Conservation (phyloP, 2,329 filamentous ascomycete genomes). For the Exophiala oligosperma region DNA sequence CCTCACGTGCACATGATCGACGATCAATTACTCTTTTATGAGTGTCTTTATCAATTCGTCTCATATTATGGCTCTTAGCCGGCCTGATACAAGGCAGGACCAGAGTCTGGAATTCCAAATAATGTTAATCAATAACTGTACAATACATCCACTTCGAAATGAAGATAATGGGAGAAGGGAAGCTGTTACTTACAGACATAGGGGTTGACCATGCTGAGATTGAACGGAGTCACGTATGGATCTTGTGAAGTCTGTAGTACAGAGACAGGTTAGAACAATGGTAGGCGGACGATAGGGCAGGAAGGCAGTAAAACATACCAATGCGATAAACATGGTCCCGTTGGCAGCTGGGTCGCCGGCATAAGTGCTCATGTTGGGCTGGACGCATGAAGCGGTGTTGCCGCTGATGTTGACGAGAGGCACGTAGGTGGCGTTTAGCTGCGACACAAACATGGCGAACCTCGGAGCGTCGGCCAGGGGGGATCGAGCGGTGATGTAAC, state of each 20-base stretch:
- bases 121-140: no score
- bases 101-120: constrained; percentile 46
- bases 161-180: no score
- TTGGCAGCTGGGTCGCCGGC: constrained; percentile 69
- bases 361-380: constrained; percentile 70
- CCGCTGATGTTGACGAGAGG: constrained; percentile 56
- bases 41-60: background rate
- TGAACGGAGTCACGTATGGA: constrained; percentile 72
- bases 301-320: no score
- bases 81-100: constrained; percentile 72
- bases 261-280: background rate
- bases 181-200: constrained; percentile 54
- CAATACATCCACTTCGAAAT: no score
- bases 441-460: constrained; percentile 74
- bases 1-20: no score
- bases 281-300: constrained; percentile 42
- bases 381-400: constrained; percentile 65
- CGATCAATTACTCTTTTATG: background rate
- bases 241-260: constrained; percentile 60
- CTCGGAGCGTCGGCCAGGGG: constrained; percentile 57
- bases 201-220: constrained; percentile 70
- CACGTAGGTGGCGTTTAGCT: constrained; percentile 74
- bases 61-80: constrained; percentile 52
- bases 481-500: constrained; percentile 65
- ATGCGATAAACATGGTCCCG: constrained; percentile 72